phyloP scores from a whole-genome alignment of 202 grass and related monocot genomes.

The Sporobolus alterniflorus region DNA sequence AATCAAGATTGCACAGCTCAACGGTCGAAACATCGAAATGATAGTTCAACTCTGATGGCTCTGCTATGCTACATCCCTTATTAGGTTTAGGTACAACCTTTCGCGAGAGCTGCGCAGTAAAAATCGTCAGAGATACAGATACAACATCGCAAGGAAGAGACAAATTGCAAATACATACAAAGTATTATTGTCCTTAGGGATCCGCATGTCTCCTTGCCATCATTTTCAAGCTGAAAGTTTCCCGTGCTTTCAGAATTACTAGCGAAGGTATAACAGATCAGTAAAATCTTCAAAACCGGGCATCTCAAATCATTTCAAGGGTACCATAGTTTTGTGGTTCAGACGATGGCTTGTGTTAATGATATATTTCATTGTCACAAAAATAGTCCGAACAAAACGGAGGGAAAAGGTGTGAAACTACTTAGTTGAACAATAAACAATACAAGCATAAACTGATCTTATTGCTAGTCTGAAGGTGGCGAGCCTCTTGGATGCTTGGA shows the following conservation, averaged over 20 bases:
- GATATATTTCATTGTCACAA: not conserved
- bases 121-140: not conserved
- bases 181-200: not conserved
- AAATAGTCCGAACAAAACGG: not conserved
- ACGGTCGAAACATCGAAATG: not conserved
- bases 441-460: slow-evolving; percentile 12
- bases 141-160: slow-evolving; percentile 6
- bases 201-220: not conserved
- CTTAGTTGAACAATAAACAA: not conserved
- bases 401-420: slow-evolving; percentile 16
- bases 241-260: too few relatives aligned
- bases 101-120: not conserved
- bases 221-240: slow-evolving; percentile 18
- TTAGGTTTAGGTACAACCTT: not conserved
- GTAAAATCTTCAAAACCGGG: slow-evolving; percentile 1
- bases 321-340: not conserved
- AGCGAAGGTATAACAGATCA: not conserved
- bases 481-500: slow-evolving; percentile 1
- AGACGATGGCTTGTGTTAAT: not conserved
- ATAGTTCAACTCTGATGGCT: not conserved
- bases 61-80: not conserved
- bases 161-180: slow-evolving; percentile 37
- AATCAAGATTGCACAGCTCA: not conserved
- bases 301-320: not conserved
- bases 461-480: slow-evolving; percentile 32